Base-by-base conservation (phyloP, 2,329 filamentous ascomycete genomes). In the Aspergillus jensenii region DNA sequence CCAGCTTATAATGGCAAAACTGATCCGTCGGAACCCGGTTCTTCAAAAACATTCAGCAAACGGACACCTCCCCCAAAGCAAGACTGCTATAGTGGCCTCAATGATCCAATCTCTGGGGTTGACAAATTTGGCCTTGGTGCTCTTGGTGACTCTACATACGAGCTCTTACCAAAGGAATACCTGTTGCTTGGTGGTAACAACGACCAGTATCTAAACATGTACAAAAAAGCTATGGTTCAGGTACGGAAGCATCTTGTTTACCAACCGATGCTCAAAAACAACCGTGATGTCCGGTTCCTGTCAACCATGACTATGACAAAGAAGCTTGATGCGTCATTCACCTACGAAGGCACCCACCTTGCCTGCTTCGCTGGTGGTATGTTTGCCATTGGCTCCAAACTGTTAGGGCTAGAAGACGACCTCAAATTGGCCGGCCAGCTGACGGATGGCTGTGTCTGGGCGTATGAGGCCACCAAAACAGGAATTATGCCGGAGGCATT, bases 401-500 rank as follows among this genome's bases (percentile, higher is more conserved):
- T 87, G 1, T 86, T 87, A 68, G 72, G 78, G 14, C 76, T 82
- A n/a, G 71, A 80, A 3, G 72, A 74, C 15, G 84, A 87, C 63
- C 73, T 87, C 59, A 74, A 79, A 1, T 79, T 86, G 52, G 85
- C 82, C 11, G 75, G 78, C 44, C 82, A 84, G 65, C 74, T 87
- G 46, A 82, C 84, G 0, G 80, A 87, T 56, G 82, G 82, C 3
- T 87, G 85, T 66, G 80, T 87, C n/a, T 87, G 84, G 84, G 81
- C 84, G 1, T 87, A 87, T 68, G 78, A 81, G 61, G 74, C 78
- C 9, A 81, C 82, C 5, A 79, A 80, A 1, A 76, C 81, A 2
- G 84, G 84, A 5, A 81, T 87, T 58, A 87, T 87, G 84, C 84
- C 85, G 1, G 85, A 87, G 67, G 70, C 76, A 47, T 85, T 84